Percentiles rank a stretch among this genome's conserved stretches.
Evolutionary conservation across 73 alveolate genomes (phyloP).

Genomic region (Paramecium octaurelia): DNA sequence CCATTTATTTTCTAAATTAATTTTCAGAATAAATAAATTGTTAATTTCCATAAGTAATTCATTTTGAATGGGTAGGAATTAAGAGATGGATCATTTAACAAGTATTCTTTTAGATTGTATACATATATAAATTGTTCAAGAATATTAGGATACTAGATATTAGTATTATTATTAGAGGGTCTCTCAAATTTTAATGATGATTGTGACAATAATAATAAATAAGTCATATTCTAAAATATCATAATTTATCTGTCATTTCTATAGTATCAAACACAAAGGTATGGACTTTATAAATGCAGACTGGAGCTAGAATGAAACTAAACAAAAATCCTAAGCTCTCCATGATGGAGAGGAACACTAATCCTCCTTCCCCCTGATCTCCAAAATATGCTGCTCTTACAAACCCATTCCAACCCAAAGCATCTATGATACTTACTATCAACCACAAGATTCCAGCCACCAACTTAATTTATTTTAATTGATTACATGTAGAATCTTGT

Average conservation of each 20-base stretch:
- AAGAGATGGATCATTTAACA: no score
- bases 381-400: slow-evolving; percentile 22
- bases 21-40: not conserved
- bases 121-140: no score
- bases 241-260: not conserved
- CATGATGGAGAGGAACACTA: slow-evolving; percentile 7
- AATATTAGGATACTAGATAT: no score
- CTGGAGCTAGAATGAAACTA: not conserved
- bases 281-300: slow-evolving; percentile 45
- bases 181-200: not conserved
- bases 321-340: slow-evolving; percentile 12
- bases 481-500: slow-evolving; percentile 16
- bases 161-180: not conserved
- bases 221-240: not conserved
- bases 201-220: not conserved
- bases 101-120: no score
- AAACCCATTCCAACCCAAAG: slow-evolving; percentile 36
- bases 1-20: not conserved
- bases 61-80: not conserved
- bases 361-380: slow-evolving; percentile 10
- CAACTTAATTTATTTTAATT: not conserved
- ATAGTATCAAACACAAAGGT: not conserved
- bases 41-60: not conserved
- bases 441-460: slow-evolving; percentile 46
- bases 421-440: not conserved